These are phyloP conservation scores for Diplogelasinospora grovesii DNA, from an alignment of 495 filamentous ascomycete genomes.

Conservation along the genomic window DNA sequence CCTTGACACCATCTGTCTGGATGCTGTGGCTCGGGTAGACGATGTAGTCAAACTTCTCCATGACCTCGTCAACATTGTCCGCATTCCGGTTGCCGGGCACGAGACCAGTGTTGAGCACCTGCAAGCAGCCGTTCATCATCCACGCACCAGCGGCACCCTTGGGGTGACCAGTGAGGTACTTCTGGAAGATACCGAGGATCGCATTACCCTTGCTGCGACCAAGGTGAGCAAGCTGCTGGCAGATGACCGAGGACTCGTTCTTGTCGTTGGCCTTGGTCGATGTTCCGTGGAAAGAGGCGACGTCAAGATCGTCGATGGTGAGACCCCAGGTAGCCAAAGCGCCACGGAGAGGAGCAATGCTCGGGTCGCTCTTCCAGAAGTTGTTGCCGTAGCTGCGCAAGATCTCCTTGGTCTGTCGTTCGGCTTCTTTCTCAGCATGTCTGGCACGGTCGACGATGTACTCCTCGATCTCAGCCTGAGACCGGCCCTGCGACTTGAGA, in stretches of 20 bases:
- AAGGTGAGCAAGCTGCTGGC: constrained; percentile 92
- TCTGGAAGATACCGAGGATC: constrained; percentile 96
- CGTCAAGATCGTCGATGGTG: constrained; percentile 89
- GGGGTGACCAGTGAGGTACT: constrained; percentile 96
- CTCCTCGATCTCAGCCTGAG: constrained; percentile 65
- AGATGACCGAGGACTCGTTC: constrained; percentile 97
- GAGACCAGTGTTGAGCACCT: constrained; percentile 86
- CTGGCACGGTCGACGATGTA: constrained; percentile 78
- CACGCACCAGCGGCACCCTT: constrained; percentile 98
- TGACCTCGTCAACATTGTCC: constrained; percentile 91
- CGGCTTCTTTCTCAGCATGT: constrained; percentile 85
- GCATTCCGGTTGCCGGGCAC: constrained; percentile 97
- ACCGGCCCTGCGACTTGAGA: constrained; percentile 71
- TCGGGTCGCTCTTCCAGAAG: constrained; percentile 94
- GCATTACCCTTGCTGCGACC: constrained; percentile 95
- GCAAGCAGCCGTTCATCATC: constrained; percentile 98
- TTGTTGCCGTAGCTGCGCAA: constrained; percentile 88
- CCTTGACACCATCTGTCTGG: constrained; percentile 96
- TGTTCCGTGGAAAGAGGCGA: constrained; percentile 98
- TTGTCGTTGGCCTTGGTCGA: constrained; percentile 99
- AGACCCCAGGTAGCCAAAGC: constrained; percentile 96
- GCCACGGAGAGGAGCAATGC: constrained; percentile 90
- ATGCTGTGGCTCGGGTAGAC: constrained; percentile 92
- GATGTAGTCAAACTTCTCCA: constrained; percentile 97
- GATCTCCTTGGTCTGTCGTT: constrained; percentile 85